Evolutionary conservation across 345 rosid species (phyloP), one percentile per base, ranked within the genome.

Genomic region (Carallia pectinifolia): DNA sequence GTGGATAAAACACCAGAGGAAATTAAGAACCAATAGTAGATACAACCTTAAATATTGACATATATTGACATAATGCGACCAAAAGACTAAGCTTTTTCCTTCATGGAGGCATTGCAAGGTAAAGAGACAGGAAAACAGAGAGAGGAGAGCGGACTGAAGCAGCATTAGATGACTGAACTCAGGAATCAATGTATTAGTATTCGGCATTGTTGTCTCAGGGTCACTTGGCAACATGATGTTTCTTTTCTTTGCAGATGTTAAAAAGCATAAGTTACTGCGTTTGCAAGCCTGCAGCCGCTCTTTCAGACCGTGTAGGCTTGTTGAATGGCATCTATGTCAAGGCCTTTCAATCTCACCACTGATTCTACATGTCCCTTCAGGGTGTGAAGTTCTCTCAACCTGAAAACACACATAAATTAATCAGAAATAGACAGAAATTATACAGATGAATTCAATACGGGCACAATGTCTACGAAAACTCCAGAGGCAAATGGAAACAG

Each of bases 341-440:
- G 70, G 16, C 62, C 70, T 39, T 67, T 55, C 61, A 67, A 23
- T 31, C n/a, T 55, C 33, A 67, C 52, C 61, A 67, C 70, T 23
- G 70, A 67, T 56, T 67, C 70, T n/a, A 55, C 70, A 37, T 67
- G 70, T 7, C 70, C 62, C 70, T 67, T 67, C 31, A 67, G 54
- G 37, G 70, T 67, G 29, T 67, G 61, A 10, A 55, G 61, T 29
- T 67, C 70, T 44, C 70, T 67, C 31, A 67, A 52, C 70, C 70
- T 55, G 44, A 29, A 53, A 34, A 39, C 68, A 53, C 12, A 47
- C 52, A 40, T 7, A 50, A 33, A 65, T 61, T 36, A 16, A 19
- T 27, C 34, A 56, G 15, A 56, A 56, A 27, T 27, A 1, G 60
- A 30, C 29, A 30, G 34, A 4, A 56, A 27, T 27, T 8, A 9